These are phyloP conservation scores for Emiliania huxleyi DNA, from an alignment of 78 protist species.

Conservation along the genomic window DNA sequence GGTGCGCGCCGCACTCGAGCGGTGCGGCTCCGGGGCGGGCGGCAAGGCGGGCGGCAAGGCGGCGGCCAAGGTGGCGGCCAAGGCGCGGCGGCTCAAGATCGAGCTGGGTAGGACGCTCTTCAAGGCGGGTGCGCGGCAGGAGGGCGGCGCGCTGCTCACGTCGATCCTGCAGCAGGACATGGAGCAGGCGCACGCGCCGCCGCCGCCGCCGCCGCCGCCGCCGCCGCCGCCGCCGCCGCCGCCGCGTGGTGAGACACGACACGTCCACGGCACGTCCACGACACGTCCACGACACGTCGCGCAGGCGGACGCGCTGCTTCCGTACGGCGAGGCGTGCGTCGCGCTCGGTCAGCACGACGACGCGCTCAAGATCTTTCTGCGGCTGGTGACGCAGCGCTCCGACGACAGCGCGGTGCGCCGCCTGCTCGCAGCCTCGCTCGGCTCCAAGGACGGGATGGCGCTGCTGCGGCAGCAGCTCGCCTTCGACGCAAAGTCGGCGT, in stretches of 20 bases:
- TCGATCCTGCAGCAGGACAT: background rate
- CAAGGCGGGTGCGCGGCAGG: background rate
- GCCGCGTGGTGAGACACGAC: too few species aligned
- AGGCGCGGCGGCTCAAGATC: background rate
- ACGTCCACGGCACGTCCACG: too few species aligned
- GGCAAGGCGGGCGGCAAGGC: background rate
- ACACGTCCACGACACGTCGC: too few species aligned
- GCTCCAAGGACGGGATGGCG: background rate
- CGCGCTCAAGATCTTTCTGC: background rate
- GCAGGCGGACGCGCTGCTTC: too few species aligned
- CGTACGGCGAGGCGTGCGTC: background rate
- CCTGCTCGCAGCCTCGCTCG: background rate
- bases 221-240: too few species aligned
- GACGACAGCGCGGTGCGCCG: background rate
- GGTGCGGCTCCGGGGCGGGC: background rate
- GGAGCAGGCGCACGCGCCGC: background rate
- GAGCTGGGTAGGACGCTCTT: background rate
- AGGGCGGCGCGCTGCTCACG: background rate
- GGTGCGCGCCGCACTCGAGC: background rate
- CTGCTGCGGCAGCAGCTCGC: background rate
- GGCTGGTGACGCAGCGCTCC: background rate
- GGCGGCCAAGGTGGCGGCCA: background rate
- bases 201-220: too few species aligned
- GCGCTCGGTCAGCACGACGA: background rate
- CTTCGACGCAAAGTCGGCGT: background rate